A percentile compares a stretch with the other conserved stretches of the same genome.
phyloP scores from a whole-genome alignment of 495 filamentous ascomycete genomes.

The Hypoxylon intermedium region DNA sequence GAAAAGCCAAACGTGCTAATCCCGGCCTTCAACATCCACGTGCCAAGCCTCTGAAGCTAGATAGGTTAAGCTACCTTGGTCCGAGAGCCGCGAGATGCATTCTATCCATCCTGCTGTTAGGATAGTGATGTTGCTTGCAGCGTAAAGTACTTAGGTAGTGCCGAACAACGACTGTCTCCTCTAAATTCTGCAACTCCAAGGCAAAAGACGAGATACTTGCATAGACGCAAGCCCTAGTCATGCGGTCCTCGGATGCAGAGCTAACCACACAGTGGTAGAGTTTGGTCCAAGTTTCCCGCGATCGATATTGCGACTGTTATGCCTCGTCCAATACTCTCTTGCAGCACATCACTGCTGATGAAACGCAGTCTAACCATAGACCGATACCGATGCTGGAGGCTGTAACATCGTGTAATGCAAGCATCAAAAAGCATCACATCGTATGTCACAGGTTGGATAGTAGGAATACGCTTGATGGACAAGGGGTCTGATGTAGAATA shows the following conservation, averaged over 20 bases:
- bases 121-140: neutral
- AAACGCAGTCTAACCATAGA: constrained; percentile 1
- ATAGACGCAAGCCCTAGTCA: neutral
- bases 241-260: neutral
- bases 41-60: neutral
- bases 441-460: constrained; percentile 8
- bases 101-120: neutral
- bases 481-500: constrained; percentile 4
- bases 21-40: neutral
- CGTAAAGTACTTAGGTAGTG: neutral
- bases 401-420: constrained; percentile 6
- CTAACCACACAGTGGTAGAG: neutral
- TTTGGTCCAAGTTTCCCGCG: neutral
- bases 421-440: constrained; percentile 13
- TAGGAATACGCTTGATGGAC: neutral
- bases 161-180: neutral
- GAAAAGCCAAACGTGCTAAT: neutral
- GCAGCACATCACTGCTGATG: neutral
- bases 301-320: neutral
- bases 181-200: neutral
- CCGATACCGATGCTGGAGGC: constrained; percentile 3
- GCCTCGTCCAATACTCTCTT: neutral
- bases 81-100: too few species aligned
- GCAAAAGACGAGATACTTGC: neutral
- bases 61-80: neutral